Base-by-base conservation (phyloP, 768 basidiomycete species). In the Kwoniella dendrophila region DNA sequence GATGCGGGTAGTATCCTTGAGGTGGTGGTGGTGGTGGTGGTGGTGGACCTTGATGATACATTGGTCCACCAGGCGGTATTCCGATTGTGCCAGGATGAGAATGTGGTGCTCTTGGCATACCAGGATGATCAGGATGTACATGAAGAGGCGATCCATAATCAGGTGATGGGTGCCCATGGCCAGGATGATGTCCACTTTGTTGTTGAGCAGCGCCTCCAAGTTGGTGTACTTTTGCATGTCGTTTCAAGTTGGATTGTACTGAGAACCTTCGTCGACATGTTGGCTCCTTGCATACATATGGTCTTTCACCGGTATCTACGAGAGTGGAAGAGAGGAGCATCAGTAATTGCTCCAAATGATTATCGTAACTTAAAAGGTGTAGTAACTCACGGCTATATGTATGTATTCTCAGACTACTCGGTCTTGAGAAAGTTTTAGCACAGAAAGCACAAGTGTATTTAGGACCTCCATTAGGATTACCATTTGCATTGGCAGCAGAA, bases 161-260 rank as follows among this genome's bases (percentile, higher is more conserved):
- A 22, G 60, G 24, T 43, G 44, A 52, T 30, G 8, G n/a, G 30
- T 61, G 60, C 22, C 26, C 22, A 36, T 45, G 59, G 11, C 18
- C 40, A 40, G 16, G 52, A 24, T 30, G 44, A 32, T 50, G 57
- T 11, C 49, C 40, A 27, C 18, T 12, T 41, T 22, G 16, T 20
- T 30, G 32, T 20, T 55, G 53, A 29, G 32, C 36, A 1, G 52
- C 38, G 30, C 27, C 34, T 22, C 67, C 67, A 4, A 67, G 44
- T 22, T 72, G 66, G 59, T 77, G 77, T 10, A 78, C 73, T 56
- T 76, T 77, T 29, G 72, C 73, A 62, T 78, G 76, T 40, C 78
- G 66, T 33, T 75, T 75, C 26, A 77, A 59, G 49, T 78, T 77
- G 12, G 74, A 77, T 53, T 77, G 73, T 14, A 78, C 77, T 11